Percentiles rank a stretch among this genome's conserved stretches.
These are phyloP conservation scores for Chimonanthus praecox DNA, from an alignment of 164 flowering plant genomes.

Conservation along the genomic window DNA sequence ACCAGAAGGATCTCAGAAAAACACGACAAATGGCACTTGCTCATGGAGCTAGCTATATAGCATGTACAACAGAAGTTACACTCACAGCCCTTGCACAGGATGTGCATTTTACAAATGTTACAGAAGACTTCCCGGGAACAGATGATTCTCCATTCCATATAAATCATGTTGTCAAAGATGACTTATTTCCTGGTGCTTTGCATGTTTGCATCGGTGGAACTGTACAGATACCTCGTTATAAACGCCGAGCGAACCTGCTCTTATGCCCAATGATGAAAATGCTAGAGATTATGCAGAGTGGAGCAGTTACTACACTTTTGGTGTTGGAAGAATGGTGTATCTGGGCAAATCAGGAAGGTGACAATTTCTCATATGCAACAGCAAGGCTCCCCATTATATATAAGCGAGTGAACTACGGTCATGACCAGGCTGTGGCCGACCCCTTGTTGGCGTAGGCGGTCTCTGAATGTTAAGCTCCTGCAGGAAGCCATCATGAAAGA, in stretches of 20 bases:
- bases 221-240: not conserved
- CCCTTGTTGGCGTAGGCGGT: conserved; percentile 97
- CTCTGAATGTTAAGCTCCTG: conserved; percentile 97
- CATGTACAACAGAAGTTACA: not conserved
- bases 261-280: not conserved
- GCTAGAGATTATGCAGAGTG: not conserved
- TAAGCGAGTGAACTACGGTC: conserved; percentile 91
- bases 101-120: not conserved
- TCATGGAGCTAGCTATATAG: not conserved
- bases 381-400: conserved; percentile 34
- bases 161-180: not conserved
- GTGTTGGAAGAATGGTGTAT: not conserved
- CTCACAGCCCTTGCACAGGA: not conserved
- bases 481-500: not conserved
- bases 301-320: not conserved
- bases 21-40: not conserved
- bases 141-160: not conserved
- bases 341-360: not conserved
- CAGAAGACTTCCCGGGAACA: not conserved
- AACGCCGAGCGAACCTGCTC: not conserved
- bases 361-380: not conserved
- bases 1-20: not conserved
- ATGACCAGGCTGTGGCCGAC: conserved; percentile 87
- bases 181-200: not conserved
- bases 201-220: not conserved